These are phyloP conservation scores for Saccharum spontaneum DNA, from an alignment of 176 grass and related monocot genomes.

Conservation along the genomic window DNA sequence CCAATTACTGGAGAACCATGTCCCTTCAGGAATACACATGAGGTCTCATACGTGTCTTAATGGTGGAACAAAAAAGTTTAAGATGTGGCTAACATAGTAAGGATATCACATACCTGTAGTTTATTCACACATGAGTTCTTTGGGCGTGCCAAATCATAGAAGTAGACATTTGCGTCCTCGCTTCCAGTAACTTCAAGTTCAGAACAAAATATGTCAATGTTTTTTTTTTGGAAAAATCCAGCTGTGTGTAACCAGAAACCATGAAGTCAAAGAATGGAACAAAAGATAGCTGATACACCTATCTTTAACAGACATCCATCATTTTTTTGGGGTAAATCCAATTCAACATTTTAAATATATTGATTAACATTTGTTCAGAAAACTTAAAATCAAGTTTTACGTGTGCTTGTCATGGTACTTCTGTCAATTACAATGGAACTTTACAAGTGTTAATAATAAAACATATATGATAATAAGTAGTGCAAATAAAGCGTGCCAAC, in stretches of 20 bases:
- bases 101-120: slow-evolving; percentile 60
- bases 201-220: slow-evolving; percentile 31
- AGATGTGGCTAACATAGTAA: neutral
- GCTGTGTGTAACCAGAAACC: neutral
- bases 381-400: neutral
- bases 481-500: neutral
- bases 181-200: slow-evolving; percentile 79
- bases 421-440: slow-evolving; percentile 5
- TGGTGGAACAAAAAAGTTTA: neutral
- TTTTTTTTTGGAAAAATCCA: neutral
- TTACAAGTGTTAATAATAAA: slow-evolving; percentile 1
- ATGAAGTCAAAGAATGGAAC: neutral
- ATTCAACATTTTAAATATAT: neutral
- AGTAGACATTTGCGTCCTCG: slow-evolving; percentile 96
- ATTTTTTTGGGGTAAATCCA: neutral
- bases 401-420: neutral
- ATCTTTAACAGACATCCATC: neutral
- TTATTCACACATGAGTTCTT: slow-evolving; percentile 94
- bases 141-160: slow-evolving; percentile 96
- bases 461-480: neutral
- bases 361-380: neutral
- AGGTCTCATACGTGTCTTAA: neutral
- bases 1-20: slow-evolving; percentile 84
- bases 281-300: neutral
- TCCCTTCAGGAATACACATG: slow-evolving; percentile 51